phyloP scores from a whole-genome alignment of 345 rosid species.

The Salix udensis region DNA sequence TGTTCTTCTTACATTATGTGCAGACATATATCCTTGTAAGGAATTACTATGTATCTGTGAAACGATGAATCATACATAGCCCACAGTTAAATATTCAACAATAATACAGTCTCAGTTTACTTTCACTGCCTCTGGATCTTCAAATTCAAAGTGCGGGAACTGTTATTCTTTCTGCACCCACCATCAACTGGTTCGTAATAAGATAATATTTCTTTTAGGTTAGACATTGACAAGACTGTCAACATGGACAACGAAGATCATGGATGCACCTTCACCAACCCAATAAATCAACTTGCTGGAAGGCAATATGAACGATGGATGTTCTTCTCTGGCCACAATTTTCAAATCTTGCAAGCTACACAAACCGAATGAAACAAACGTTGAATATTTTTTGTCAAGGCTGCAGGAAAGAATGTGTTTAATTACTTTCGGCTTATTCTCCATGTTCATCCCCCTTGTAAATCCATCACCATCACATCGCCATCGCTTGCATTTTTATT shows the following conservation, averaged over 20 bases:
- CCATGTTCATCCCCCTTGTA: not conserved
- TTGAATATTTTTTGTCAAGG: not conserved
- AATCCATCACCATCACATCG: not conserved
- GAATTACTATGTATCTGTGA: not conserved
- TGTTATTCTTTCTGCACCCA: not conserved
- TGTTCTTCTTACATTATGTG: not conserved
- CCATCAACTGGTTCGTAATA: not conserved
- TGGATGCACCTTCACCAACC: not conserved
- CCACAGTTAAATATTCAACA: not conserved
- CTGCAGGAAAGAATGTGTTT: not conserved
- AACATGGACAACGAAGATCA: not conserved
- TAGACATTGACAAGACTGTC: not conserved
- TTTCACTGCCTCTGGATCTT: not conserved
- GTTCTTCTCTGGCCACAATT: not conserved
- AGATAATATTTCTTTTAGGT: not conserved
- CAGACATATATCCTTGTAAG: not conserved
- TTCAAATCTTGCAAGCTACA: not conserved
- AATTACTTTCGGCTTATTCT: not conserved
- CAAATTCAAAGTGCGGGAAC: not conserved
- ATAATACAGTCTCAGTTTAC: not conserved
- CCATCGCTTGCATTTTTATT: not conserved
- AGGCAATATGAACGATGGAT: not conserved
- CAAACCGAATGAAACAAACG: not conserved
- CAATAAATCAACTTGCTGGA: not conserved
- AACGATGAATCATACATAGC: not conserved